Evolutionary conservation across 164 flowering plant species (phyloP).

Genomic region (Cinnamomum micranthum): DNA sequence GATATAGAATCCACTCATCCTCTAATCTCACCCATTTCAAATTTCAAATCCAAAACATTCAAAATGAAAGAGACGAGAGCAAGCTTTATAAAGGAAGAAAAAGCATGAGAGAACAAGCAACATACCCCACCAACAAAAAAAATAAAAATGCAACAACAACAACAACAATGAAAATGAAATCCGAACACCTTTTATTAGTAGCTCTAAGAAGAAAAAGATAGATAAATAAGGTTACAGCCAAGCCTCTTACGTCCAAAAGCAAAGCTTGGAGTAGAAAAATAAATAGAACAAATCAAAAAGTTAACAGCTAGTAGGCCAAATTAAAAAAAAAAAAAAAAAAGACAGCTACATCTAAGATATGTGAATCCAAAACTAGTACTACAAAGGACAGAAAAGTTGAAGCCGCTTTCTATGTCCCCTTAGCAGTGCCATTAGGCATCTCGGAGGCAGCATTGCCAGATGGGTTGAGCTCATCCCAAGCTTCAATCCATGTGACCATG

Average conservation of each 20-base stretch:
- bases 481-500: slow-evolving; percentile 81
- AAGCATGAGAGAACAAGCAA: too few relatives aligned
- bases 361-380: background rate
- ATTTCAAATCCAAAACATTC: too few relatives aligned
- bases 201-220: background rate
- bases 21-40: too few relatives aligned
- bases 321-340: background rate
- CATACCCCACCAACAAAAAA: too few relatives aligned
- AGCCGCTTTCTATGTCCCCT: slow-evolving; percentile 9
- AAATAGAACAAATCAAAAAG: background rate
- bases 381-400: background rate
- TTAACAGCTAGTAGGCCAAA: background rate
- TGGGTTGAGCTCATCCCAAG: slow-evolving; percentile 79
- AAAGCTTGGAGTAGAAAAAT: background rate
- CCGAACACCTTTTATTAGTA: background rate
- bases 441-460: slow-evolving; percentile 18
- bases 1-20: too few relatives aligned
- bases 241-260: background rate
- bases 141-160: background rate
- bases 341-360: background rate
- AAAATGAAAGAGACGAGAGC: too few relatives aligned
- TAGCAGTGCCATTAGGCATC: slow-evolving; percentile 20
- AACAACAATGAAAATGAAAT: too few relatives aligned
- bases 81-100: too few relatives aligned
- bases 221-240: background rate